Conservation (phyloP, 1,284 basidiomycete genomes). For the Puccinia brachypodii region DNA sequence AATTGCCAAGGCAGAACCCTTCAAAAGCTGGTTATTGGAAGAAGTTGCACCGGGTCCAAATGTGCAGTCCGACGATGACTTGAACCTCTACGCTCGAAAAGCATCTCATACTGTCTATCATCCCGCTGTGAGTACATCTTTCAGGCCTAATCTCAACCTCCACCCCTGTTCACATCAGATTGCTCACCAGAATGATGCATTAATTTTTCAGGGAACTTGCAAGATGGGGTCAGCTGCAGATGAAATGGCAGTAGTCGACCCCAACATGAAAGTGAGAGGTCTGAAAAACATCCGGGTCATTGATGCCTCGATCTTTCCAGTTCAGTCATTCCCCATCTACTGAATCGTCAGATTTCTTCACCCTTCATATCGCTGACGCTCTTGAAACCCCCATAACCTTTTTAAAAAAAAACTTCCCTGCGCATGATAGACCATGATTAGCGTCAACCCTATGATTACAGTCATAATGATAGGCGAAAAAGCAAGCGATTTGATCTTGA, state of each 20-base stretch:
- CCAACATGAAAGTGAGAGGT: slow-evolving; percentile 54
- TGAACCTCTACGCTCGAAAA: slow-evolving; percentile 55
- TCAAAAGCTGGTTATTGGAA: slow-evolving; percentile 56
- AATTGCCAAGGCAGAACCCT: slow-evolving; percentile 60
- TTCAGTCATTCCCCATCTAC: neutral
- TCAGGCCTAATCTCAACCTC: neutral
- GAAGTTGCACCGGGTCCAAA: slow-evolving; percentile 57
- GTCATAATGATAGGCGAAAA: slow-evolving; percentile 57
- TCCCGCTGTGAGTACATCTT: slow-evolving; percentile 51
- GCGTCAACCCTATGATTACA: slow-evolving; percentile 58
- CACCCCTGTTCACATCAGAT: neutral
- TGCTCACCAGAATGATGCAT: neutral
- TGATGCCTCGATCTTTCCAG: slow-evolving; percentile 56
- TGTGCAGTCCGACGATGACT: slow-evolving; percentile 55
- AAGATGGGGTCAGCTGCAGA: slow-evolving; percentile 56
- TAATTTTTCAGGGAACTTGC: slow-evolving; percentile 53
- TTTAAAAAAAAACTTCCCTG: neutral
- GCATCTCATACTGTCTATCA: slow-evolving; percentile 58
- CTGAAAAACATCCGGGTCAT: slow-evolving; percentile 54
- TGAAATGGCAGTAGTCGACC: slow-evolving; percentile 55
- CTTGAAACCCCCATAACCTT: no score
- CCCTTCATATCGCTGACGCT: neutral
- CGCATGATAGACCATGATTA: slow-evolving; percentile 54
- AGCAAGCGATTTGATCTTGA: slow-evolving; percentile 55
- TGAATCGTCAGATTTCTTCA: neutral